phyloP scores from a whole-genome alignment of 805 yeast species.

The Alloascoidea hylecoeti region DNA sequence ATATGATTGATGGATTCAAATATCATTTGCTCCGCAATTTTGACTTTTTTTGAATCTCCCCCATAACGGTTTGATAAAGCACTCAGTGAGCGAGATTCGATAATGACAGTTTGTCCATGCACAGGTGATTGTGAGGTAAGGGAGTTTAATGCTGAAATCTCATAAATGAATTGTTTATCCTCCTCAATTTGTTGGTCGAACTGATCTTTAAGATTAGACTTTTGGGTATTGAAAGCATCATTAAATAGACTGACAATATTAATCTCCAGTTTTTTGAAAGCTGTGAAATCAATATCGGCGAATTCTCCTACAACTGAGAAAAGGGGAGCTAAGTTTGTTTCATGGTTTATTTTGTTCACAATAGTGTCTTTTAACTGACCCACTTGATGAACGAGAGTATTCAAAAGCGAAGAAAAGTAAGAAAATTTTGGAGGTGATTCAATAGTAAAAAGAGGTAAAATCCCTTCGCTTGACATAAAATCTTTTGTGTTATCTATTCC shows the following conservation, averaged over 20 bases:
- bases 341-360: background rate
- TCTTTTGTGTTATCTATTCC: conserved; percentile 3
- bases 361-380: background rate
- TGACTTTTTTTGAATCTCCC: background rate
- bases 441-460: conserved; percentile 8
- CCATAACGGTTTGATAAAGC: background rate
- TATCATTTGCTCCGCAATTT: conserved; percentile 3
- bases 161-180: conserved; percentile 1
- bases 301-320: background rate
- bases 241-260: background rate
- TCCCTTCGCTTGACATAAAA: background rate
- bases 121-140: background rate
- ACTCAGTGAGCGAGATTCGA: background rate
- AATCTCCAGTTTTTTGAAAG: background rate
- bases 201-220: conserved; percentile 1
- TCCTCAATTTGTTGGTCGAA: conserved; percentile 4
- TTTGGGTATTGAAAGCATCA: background rate
- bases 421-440: conserved; percentile 5
- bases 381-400: conserved; percentile 1
- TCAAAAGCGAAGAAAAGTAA: conserved; percentile 1
- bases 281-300: background rate
- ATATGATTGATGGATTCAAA: background rate
- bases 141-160: background rate
- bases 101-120: background rate
- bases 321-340: background rate